Base-by-base conservation (phyloP, 306 rosid species). In the Senna siamea region DNA sequence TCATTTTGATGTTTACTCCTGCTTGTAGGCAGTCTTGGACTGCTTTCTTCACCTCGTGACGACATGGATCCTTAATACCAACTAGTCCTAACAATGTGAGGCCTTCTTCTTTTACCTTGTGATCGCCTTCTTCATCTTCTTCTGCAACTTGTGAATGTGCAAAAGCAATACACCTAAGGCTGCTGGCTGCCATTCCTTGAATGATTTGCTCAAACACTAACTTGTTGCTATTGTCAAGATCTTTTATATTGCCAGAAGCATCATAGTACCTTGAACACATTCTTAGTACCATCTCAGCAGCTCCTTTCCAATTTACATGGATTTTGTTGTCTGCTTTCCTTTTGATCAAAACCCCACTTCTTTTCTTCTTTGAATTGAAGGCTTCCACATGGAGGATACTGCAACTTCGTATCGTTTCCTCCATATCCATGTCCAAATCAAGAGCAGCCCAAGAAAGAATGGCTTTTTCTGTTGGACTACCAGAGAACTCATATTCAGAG, bases 391-490 rank as follows among this genome's bases (percentile, higher is more conserved):
- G 78, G 20, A 72, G 74, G 19, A 84, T 69, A 12, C 9, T 13
- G n/a, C 66, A 19, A 0, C 15, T 72, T 30, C 47, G 12, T 5
- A 5, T 76, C 61, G 69, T 6, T 7, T 50, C 35, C 38, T 81
- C 77, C 62, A 86, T 81, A 9, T 81, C 66, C 79, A 81, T 83
- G 7, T 58, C 65, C 51, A 83, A 51, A 30, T 83, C 77, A 9
- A 12, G 2, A 44, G 73, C 77, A 30, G 86, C 86, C 88, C 84
- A 86, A 1, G 80, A 86, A 68, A 86, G 86, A 52, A 86, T 76
- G 9, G 90, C 85, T 9, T 86, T 79, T 70, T 83, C 88, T 5
- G 86, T 83, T 35, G 86, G 86, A 65, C 86, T 81, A 0, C 88
- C 83, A 0, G 81, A 66, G 73, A 80, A 46, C 72, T 86, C 86